These are phyloP conservation scores for Mucor indicus DNA, from an alignment of 371 early-diverging fungal genomes.

Conservation along the genomic window DNA sequence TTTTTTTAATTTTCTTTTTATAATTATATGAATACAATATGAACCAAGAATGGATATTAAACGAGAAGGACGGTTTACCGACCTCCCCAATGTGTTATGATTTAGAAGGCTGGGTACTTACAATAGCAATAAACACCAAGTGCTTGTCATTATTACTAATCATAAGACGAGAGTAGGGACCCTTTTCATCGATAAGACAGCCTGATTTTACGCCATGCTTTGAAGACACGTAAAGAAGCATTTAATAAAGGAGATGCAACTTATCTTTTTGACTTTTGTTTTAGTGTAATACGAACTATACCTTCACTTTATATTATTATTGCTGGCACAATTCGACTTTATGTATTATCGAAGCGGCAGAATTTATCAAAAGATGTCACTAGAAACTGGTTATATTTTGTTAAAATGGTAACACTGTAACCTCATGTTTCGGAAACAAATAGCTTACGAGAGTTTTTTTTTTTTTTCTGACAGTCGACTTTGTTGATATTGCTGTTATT, in stretches of 20 bases:
- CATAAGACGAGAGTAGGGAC: slow-evolving; percentile 53
- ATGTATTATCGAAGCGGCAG: neutral
- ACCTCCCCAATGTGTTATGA: neutral
- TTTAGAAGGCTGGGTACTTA: neutral
- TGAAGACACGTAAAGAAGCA: slow-evolving; percentile 45
- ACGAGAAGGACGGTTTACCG: too few relatives aligned
- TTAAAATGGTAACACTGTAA: too few relatives aligned
- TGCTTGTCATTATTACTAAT: neutral
- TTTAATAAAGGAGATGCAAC: too few relatives aligned
- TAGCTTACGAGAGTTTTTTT: too few relatives aligned
- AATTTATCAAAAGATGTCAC: neutral
- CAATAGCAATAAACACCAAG: too few relatives aligned
- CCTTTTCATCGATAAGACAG: slow-evolving; percentile 41
- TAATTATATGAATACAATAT: too few relatives aligned
- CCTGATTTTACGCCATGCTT: slow-evolving; percentile 67
- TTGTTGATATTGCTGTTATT: slow-evolving; percentile 10
- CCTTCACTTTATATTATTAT: slow-evolving; percentile 38
- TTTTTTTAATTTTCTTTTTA: neutral
- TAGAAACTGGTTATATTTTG: neutral
- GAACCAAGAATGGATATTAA: too few relatives aligned
- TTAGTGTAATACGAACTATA: slow-evolving; percentile 27
- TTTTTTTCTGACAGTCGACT: neutral
- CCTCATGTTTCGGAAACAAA: too few relatives aligned
- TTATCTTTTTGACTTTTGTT: neutral
- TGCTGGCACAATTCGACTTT: neutral